Evolutionary conservation across 164 flowering plant genomes (phyloP), one percentile per base, ranked within the genome.

Genomic region (Saururus chinensis): DNA sequence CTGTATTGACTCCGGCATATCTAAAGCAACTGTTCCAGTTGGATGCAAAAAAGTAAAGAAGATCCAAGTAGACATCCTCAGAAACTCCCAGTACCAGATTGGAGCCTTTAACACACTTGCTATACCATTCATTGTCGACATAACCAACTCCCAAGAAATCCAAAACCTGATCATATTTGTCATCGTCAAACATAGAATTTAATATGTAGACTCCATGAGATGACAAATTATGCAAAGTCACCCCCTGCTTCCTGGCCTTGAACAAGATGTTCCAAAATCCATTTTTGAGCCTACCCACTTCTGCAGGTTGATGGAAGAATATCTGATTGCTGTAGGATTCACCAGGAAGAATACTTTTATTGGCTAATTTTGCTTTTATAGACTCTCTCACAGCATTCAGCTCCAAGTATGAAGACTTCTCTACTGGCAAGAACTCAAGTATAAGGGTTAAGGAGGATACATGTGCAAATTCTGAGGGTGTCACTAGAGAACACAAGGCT

Each of bases 201-300:
- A 75, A 30, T 23, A 61, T 52, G 25, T 48, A 66, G 0, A 4
- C 64, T 26, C 66, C 75, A 58, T 72, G 71, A 19, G 76, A 66
- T 40, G 69, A 69, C 48, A 75, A 51, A 59, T 63, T 69, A 6
- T 66, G 66, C 49, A 75, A 55, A 59, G 61, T 51, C 60, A 75
- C 73, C 2, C 76, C 79, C 56, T 68, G 66, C 51, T 56, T 53
- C 60, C 66, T 53, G 19, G 75, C 76, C 60, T 72, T 61, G 11
- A 59, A 30, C 69, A 72, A 60, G 30, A 75, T 69, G 55, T 30
- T 56, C 76, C 71, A 75, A 51, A 75, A 75, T 21, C 60, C 42
- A 22, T 61, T 60, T 41, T 26, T 11, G 9, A 72, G 60, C 58
- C 73, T 20, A 56, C 71, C 76, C 22, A 66, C 79, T 51, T 72